These are phyloP conservation scores for Penicillium macrosclerotiorum DNA, from an alignment of 495 filamentous ascomycete species.

Conservation along the genomic window DNA sequence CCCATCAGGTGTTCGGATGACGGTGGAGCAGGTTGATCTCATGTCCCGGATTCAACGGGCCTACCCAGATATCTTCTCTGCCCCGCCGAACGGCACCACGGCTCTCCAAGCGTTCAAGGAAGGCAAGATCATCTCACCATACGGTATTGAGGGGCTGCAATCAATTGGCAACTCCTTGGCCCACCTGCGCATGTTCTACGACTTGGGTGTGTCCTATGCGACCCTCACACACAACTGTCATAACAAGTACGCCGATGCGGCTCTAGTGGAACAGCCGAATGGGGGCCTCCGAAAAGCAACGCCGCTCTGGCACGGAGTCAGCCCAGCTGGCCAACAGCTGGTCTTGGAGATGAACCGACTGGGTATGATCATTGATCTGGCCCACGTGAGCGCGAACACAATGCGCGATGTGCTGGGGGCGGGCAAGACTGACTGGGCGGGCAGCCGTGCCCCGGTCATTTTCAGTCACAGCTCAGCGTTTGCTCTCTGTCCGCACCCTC, in stretches of 20 bases:
- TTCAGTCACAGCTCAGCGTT: conserved; percentile 58
- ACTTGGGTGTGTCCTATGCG: conserved; percentile 83
- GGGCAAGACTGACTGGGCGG: conserved; percentile 39
- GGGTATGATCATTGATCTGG: conserved; percentile 52
- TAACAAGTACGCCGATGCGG: conserved; percentile 85
- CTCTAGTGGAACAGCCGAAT: conserved; percentile 52
- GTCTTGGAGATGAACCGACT: conserved; percentile 57
- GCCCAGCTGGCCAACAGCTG: conserved; percentile 61
- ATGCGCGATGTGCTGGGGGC: conserved; percentile 56
- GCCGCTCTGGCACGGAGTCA: conserved; percentile 61
- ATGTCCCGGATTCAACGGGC: conserved; percentile 63
- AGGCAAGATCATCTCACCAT: conserved; percentile 63
- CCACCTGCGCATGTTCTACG: conserved; percentile 70
- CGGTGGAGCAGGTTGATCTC: conserved; percentile 81
- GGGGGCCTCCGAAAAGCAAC: conserved; percentile 45
- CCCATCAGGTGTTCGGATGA: conserved; percentile 59
- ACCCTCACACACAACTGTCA: conserved; percentile 94
- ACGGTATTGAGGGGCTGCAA: conserved; percentile 90
- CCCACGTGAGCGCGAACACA: conserved; percentile 53
- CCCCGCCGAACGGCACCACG: conserved; percentile 51
- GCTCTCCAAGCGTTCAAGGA: conserved; percentile 60
- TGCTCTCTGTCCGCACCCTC: conserved; percentile 51
- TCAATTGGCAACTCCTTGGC: conserved; percentile 87
- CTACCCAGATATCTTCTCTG: conserved; percentile 69
- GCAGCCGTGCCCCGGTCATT: conserved; percentile 52